Evolutionary conservation across 768 basidiomycete species (phyloP).

Genomic region (Trametes elegans): DNA sequence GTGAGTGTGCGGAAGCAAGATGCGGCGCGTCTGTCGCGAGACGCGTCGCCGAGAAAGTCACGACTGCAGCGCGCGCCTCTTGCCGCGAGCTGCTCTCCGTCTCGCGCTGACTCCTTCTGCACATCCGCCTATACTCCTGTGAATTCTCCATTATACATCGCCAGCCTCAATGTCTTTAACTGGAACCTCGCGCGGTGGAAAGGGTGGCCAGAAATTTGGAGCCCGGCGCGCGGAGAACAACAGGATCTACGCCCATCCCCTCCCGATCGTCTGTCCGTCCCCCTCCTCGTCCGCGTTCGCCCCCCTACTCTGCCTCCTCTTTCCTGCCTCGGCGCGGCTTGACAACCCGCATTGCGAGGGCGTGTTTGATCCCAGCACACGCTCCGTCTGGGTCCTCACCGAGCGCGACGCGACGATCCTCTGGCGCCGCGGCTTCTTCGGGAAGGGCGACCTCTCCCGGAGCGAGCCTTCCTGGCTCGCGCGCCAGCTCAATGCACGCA

Average conservation of each 20-base stretch:
- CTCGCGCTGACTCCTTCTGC: neutral
- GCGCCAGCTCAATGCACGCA: conserved; percentile 63
- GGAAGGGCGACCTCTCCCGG: conserved; percentile 91
- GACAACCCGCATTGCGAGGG: conserved; percentile 77
- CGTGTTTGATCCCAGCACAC: conserved; percentile 71
- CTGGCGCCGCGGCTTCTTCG: conserved; percentile 94
- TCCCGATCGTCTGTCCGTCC: conserved; percentile 57
- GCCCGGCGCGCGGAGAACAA: conserved; percentile 62
- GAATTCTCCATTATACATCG: too few species aligned
- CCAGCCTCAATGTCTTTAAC: conserved; percentile 45
- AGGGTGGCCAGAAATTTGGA: conserved; percentile 44
- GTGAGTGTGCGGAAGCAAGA: neutral
- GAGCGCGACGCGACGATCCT: conserved; percentile 62
- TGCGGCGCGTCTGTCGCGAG: conserved; percentile 3
- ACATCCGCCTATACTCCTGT: neutral
- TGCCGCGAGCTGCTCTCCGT: neutral
- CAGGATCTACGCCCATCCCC: conserved; percentile 63
- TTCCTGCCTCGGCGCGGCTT: conserved; percentile 52
- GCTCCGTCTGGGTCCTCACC: conserved; percentile 84
- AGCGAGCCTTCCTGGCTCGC: conserved; percentile 95
- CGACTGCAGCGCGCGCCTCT: conserved; percentile 5
- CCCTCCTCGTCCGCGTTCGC: conserved; percentile 18
- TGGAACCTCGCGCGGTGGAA: conserved; percentile 30
- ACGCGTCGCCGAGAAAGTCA: conserved; percentile 11
- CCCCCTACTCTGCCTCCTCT: conserved; percentile 44